Base-by-base conservation (phyloP, 176 grass and related monocot species). In the Saccharum spontaneum region DNA sequence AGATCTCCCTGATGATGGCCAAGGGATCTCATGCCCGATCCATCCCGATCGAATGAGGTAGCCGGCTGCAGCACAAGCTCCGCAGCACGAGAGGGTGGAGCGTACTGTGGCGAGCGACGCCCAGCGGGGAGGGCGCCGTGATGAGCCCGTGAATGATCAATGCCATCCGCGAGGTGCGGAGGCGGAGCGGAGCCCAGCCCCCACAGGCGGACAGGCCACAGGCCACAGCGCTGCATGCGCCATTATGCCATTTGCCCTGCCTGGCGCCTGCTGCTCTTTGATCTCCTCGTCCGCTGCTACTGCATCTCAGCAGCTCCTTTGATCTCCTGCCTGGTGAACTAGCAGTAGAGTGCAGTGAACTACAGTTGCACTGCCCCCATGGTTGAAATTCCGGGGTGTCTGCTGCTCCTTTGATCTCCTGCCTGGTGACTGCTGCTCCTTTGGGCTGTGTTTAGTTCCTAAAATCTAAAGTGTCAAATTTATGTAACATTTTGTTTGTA, bases 1-100 rank as follows among this genome's bases (percentile, higher is more conserved):
- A 85, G 89, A 91, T 91, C 62, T 66, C 11, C 59, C 59, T 45
- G 81, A 84, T 87, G 77, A 84, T 87, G 76, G 72, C 20, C 77
- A 49, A 54, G 70, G 70, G 89, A 88, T 91, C 70, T 81, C 68
- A 63, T 75, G 80, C 62, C 81, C 63, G 50, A 48, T 18, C 50
- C 17, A 48, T 18, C 50, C 17, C 52, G 52, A 61, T 61, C 59
- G n/a, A 76, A 81, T 71, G 64, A 65, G 77, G 71, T 64, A 81
- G 76, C 34, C 67, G 72, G 79, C 61, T 30, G 61, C 4, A 65
- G 61, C 57, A 1, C 6, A 4, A 50, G 48, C 41, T 3, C 41
- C 6, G 6, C 43, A 81, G 78, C 84, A 79, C 43, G 26, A 67
- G 74, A 23, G 46, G 79, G 62, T 80, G 85, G 81, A 80, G 71